phyloP scores from a whole-genome alignment of 371 early-diverging fungal species.

The Gilbertella persicaria region DNA sequence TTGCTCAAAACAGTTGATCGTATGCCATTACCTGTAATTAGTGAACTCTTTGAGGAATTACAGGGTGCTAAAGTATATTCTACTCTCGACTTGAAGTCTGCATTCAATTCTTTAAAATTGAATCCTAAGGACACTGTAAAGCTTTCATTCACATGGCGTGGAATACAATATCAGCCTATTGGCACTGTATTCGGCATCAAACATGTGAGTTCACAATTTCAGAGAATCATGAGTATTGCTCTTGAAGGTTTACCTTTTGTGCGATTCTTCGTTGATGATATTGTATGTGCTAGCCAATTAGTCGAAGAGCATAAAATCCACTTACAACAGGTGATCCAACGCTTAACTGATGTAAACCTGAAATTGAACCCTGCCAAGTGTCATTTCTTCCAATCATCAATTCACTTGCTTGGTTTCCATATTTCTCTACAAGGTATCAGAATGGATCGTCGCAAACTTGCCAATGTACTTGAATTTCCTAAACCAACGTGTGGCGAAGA shows the following conservation, averaged over 20 bases:
- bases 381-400: conserved; percentile 1
- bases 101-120: conserved; percentile 13
- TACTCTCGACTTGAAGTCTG: conserved; percentile 12
- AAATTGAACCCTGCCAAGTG: conserved; percentile 21
- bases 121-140: conserved; percentile 1
- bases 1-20: conserved; percentile 5
- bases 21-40: conserved; percentile 8
- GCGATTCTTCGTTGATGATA: conserved; percentile 14
- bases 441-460: too few relatives aligned
- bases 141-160: conserved; percentile 3
- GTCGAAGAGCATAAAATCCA: conserved; percentile 9
- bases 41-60: conserved; percentile 17
- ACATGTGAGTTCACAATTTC: not conserved
- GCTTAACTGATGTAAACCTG: conserved; percentile 18
- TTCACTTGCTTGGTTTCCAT: conserved; percentile 20
- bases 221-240: conserved; percentile 1
- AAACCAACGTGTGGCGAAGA: conserved; percentile 14
- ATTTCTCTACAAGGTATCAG: conserved; percentile 11
- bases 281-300: not conserved
- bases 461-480: conserved; percentile 12
- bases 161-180: conserved; percentile 1
- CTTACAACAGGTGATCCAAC: conserved; percentile 5
- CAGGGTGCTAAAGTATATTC: conserved; percentile 3
- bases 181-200: conserved; percentile 8
- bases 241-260: conserved; percentile 2